Percentiles rank a stretch among this genome's conserved stretches.
Conservation (phyloP, 108 stramenopile genomes). For the Cyclotella kingstonii region DNA sequence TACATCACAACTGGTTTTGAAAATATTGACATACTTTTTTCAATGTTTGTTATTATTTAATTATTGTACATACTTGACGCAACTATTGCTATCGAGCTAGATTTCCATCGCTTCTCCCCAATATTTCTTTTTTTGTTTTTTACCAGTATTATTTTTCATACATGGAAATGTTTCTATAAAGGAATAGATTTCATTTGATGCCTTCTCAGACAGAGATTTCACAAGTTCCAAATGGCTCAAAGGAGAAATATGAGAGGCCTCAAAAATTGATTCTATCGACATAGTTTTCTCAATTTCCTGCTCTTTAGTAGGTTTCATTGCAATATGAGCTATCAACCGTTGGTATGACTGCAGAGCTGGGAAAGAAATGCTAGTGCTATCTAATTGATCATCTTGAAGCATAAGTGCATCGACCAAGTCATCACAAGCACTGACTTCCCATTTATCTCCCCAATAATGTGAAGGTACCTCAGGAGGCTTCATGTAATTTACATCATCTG, state of each 20-base stretch:
- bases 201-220: constrained; percentile 15
- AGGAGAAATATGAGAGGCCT: constrained; percentile 19
- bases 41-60: no score
- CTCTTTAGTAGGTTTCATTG: constrained; percentile 29
- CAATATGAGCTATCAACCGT: constrained; percentile 36
- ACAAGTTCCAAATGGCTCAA: constrained; percentile 33
- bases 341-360: constrained; percentile 42
- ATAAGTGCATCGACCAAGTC: constrained; percentile 74
- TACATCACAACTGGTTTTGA: no score
- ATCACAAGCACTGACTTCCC: constrained; percentile 48
- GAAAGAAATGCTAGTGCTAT: constrained; percentile 43
- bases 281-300: constrained; percentile 11
- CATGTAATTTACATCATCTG: constrained; percentile 59
- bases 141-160: constrained; percentile 15
- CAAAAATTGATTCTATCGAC: constrained; percentile 25
- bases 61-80: no score
- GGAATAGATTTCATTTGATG: constrained; percentile 20
- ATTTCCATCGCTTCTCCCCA: constrained; percentile 49
- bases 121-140: constrained; percentile 38
- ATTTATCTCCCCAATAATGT: constrained; percentile 14
- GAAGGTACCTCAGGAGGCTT: constrained; percentile 11
- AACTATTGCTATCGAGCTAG: no score
- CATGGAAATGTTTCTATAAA: constrained; percentile 35
- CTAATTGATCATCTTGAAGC: constrained; percentile 60
- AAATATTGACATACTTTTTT: no score